A percentile compares a stretch with the other conserved stretches of the same genome.
These are phyloP conservation scores for Termitomyces sp. DNA, from an alignment of 768 basidiomycete species.

Conservation along the genomic window DNA sequence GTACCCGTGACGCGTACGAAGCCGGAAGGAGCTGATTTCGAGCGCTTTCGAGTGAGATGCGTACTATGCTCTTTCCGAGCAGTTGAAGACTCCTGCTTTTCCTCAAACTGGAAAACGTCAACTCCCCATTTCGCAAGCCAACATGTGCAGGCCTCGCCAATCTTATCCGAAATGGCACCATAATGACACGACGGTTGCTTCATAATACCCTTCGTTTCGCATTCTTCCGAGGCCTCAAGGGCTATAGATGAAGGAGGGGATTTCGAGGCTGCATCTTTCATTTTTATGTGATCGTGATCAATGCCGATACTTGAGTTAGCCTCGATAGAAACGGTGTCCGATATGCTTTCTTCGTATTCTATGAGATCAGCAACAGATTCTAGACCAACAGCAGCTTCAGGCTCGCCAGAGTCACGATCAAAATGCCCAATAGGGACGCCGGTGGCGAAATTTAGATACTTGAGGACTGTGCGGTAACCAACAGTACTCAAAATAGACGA, in stretches of 20 bases:
- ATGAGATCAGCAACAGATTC: slow-evolving; percentile 57
- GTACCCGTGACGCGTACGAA: slow-evolving; percentile 1
- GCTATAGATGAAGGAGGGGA: slow-evolving; percentile 6
- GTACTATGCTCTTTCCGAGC: neutral
- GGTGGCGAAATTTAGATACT: slow-evolving; percentile 79
- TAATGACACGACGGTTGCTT: slow-evolving; percentile 56
- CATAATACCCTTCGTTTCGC: slow-evolving; percentile 7
- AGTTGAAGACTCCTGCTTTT: slow-evolving; percentile 24
- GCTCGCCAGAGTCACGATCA: slow-evolving; percentile 32
- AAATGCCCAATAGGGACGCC: slow-evolving; percentile 56
- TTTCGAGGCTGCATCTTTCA: neutral
- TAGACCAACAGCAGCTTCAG: slow-evolving; percentile 63
- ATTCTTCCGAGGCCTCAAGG: slow-evolving; percentile 15
- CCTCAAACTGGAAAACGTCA: slow-evolving; percentile 71
- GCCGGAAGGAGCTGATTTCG: slow-evolving; percentile 15
- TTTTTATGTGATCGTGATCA: neutral
- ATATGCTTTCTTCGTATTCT: slow-evolving; percentile 26
- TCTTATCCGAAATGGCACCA: slow-evolving; percentile 86
- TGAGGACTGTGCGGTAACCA: slow-evolving; percentile 70
- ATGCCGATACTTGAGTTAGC: neutral
- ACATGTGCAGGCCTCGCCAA: slow-evolving; percentile 83
- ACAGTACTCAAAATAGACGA: slow-evolving; percentile 65
- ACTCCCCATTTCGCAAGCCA: slow-evolving; percentile 86
- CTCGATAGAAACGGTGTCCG: slow-evolving; percentile 1
- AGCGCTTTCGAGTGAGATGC: slow-evolving; percentile 15